Evolutionary conservation across 2,329 filamentous ascomycete genomes (phyloP).

Genomic region (Pezicula neosporulosa): DNA sequence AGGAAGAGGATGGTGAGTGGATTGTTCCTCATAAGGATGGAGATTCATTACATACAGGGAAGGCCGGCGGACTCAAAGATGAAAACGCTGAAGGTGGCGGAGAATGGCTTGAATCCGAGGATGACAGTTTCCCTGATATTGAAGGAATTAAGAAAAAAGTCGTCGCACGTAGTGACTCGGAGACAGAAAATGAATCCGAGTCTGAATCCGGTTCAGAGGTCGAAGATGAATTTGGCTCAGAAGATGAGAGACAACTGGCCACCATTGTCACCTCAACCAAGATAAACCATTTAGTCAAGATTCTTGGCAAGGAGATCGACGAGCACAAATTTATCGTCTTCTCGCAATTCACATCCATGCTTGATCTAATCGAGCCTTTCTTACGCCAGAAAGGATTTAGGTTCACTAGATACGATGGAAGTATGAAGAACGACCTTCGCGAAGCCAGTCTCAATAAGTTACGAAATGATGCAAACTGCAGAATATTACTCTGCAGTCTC

Average conservation of each 20-base stretch:
- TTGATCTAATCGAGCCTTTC: slow-evolving; percentile 93
- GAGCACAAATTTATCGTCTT: slow-evolving; percentile 98
- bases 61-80: slow-evolving; percentile 80
- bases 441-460: slow-evolving; percentile 81
- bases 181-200: slow-evolving; percentile 32
- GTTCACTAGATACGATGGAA: slow-evolving; percentile 89
- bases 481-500: slow-evolving; percentile 87
- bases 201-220: slow-evolving; percentile 32
- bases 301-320: slow-evolving; percentile 73
- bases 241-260: slow-evolving; percentile 40
- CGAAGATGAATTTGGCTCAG: slow-evolving; percentile 37
- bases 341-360: slow-evolving; percentile 97
- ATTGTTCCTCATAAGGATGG: slow-evolving; percentile 68
- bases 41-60: slow-evolving; percentile 59
- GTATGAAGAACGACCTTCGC: slow-evolving; percentile 89
- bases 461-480: slow-evolving; percentile 68
- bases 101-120: slow-evolving; percentile 68
- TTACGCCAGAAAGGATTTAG: slow-evolving; percentile 69
- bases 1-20: slow-evolving; percentile 67
- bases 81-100: slow-evolving; percentile 86
- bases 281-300: slow-evolving; percentile 78
- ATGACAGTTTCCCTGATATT: slow-evolving; percentile 37
- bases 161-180: slow-evolving; percentile 22
- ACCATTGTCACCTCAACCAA: slow-evolving; percentile 76
- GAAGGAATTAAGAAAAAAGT: slow-evolving; percentile 24